phyloP scores from a whole-genome alignment of 306 rosid species.

The Potentilla sterilis region DNA sequence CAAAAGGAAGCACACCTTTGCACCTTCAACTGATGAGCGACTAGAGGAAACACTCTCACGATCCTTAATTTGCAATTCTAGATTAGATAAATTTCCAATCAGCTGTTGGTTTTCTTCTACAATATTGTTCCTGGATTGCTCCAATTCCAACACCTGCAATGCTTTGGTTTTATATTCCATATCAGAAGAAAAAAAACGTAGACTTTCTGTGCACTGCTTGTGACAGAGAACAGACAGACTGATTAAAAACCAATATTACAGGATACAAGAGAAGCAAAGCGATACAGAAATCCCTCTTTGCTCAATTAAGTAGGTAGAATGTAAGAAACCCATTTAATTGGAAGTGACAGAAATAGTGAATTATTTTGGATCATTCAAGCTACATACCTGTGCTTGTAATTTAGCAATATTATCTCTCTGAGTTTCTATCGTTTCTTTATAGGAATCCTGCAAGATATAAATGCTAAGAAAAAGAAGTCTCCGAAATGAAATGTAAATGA shows the following conservation, averaged over 20 bases:
- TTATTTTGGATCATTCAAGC: constrained; percentile 19
- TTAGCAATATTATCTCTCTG: constrained; percentile 43
- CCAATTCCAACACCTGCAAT: constrained; percentile 87
- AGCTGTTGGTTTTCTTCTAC: constrained; percentile 64
- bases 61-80: constrained; percentile 61
- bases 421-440: constrained; percentile 42
- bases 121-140: constrained; percentile 52
- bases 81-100: constrained; percentile 50
- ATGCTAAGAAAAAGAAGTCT: constrained; percentile 14
- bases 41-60: constrained; percentile 47
- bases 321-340: constrained; percentile 12
- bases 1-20: constrained; percentile 52
- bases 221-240: constrained; percentile 19
- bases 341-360: constrained; percentile 16
- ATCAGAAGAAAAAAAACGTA: constrained; percentile 62
- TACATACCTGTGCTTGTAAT: constrained; percentile 65
- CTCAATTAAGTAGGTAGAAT: constrained; percentile 1
- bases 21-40: constrained; percentile 36
- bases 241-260: background rate
- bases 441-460: constrained; percentile 50
- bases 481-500: background rate
- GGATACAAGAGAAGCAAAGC: constrained; percentile 6
- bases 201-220: constrained; percentile 27
- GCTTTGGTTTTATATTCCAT: constrained; percentile 79
- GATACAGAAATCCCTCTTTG: background rate